Percentiles rank a stretch among this genome's conserved stretches.
Evolutionary conservation across 2,329 filamentous ascomycete genomes (phyloP).

Genomic region (Cladosporium sp.): DNA sequence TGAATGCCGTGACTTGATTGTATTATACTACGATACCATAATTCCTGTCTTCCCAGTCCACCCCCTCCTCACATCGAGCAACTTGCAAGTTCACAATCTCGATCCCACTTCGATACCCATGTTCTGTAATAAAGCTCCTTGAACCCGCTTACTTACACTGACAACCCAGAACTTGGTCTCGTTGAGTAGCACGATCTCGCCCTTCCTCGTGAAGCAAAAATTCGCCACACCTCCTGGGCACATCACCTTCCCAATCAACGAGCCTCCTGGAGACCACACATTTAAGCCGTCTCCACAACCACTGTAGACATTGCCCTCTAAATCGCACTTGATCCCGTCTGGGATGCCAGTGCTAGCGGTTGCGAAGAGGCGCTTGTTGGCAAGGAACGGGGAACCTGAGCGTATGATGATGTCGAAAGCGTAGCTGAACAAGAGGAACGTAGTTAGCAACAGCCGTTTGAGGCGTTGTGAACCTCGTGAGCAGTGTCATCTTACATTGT

Average conservation of each 20-base stretch:
- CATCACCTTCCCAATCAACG: constrained; percentile 59
- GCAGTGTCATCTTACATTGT: neutral
- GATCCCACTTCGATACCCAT: constrained; percentile 29
- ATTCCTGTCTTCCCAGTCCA: neutral
- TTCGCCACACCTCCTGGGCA: constrained; percentile 42
- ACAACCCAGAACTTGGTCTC: constrained; percentile 31
- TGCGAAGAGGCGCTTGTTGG: constrained; percentile 33
- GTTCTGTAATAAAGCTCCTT: constrained; percentile 31
- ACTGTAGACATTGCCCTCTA: constrained; percentile 56
- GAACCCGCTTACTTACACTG: constrained; percentile 22
- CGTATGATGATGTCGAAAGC: constrained; percentile 35
- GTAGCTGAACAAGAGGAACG: neutral
- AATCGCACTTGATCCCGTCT: constrained; percentile 59
- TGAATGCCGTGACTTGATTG: neutral
- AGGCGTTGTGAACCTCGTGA: neutral
- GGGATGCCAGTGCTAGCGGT: constrained; percentile 47
- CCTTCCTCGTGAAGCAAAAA: constrained; percentile 23
- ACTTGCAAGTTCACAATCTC: neutral
- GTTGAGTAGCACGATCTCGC: constrained; percentile 24
- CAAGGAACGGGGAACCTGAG: constrained; percentile 21
- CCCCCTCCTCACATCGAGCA: neutral
- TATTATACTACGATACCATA: neutral
- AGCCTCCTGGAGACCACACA: constrained; percentile 53
- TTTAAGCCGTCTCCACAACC: constrained; percentile 57
- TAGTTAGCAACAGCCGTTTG: neutral